phyloP scores from a whole-genome alignment of 805 yeast species.

The Blastobotrys attinorum region DNA sequence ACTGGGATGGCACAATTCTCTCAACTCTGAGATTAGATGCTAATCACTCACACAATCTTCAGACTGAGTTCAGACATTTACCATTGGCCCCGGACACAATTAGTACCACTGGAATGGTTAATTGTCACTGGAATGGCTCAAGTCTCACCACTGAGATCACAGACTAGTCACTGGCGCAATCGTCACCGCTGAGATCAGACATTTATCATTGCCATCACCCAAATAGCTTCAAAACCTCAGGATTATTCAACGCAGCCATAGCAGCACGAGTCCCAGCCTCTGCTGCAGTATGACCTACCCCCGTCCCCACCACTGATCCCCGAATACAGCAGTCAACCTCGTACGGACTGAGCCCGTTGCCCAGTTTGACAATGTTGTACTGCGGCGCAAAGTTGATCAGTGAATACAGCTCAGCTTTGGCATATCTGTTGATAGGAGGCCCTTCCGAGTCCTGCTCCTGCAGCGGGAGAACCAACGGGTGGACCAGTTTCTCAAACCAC shows the following conservation, averaged over 20 bases:
- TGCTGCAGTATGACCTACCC: neutral
- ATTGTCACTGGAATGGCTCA: too few relatives aligned
- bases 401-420: neutral
- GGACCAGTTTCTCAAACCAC: neutral
- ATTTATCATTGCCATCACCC: neutral
- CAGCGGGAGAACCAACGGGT: neutral
- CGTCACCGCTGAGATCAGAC: too few relatives aligned
- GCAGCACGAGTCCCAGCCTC: neutral
- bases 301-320: constrained; percentile 1
- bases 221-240: neutral
- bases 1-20: too few relatives aligned
- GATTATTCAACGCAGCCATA: neutral
- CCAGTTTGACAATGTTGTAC: neutral
- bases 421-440: neutral
- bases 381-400: neutral
- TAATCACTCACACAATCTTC: neutral
- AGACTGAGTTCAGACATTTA: too few relatives aligned
- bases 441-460: neutral
- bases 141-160: too few relatives aligned
- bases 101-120: too few relatives aligned
- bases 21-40: neutral
- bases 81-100: neutral
- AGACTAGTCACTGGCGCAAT: too few relatives aligned
- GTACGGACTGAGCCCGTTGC: neutral
- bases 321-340: neutral